These are phyloP conservation scores for Arachis hypogaea DNA, from an alignment of 306 rosid species.

Conservation along the genomic window DNA sequence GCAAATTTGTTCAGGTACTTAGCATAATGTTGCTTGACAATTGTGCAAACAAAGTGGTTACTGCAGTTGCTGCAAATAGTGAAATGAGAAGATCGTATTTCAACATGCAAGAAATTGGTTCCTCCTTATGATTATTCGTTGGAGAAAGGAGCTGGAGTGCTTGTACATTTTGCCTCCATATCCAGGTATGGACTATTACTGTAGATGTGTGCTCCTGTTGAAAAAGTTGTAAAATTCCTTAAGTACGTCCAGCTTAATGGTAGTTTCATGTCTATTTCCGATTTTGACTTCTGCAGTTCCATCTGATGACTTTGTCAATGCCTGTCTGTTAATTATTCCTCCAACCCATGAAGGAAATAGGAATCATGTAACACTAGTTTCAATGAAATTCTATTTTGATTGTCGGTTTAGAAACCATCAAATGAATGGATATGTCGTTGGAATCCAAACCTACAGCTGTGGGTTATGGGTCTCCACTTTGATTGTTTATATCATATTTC, in stretches of 20 bases:
- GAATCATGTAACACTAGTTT: constrained; percentile 41
- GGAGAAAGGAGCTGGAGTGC: constrained; percentile 45
- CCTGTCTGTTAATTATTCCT: constrained; percentile 39
- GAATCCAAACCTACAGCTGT: constrained; percentile 13
- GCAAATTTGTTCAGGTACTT: constrained; percentile 80
- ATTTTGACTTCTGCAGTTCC: constrained; percentile 39
- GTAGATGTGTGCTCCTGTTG: constrained; percentile 53
- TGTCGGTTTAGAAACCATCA: constrained; percentile 39
- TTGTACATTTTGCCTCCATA: constrained; percentile 61
- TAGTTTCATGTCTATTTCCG: constrained; percentile 31
- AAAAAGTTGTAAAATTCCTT: constrained; percentile 50
- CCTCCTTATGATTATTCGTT: constrained; percentile 37
- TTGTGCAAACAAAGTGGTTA: constrained; percentile 34
- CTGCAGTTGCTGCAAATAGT: constrained; percentile 38
- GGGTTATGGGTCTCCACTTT: constrained; percentile 1
- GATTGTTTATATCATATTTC: background rate
- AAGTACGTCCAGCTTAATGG: constrained; percentile 45
- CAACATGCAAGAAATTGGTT: constrained; percentile 37
- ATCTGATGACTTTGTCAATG: constrained; percentile 42
- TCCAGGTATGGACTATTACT: constrained; percentile 55
- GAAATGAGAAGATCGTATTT: constrained; percentile 42
- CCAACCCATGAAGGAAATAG: constrained; percentile 43
- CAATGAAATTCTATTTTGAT: constrained; percentile 39
- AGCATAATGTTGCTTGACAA: constrained; percentile 62
- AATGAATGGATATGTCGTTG: constrained; percentile 43